Evolutionary conservation across 495 filamentous ascomycete genomes (phyloP).

Genomic region (Aspergillus kassunensis): DNA sequence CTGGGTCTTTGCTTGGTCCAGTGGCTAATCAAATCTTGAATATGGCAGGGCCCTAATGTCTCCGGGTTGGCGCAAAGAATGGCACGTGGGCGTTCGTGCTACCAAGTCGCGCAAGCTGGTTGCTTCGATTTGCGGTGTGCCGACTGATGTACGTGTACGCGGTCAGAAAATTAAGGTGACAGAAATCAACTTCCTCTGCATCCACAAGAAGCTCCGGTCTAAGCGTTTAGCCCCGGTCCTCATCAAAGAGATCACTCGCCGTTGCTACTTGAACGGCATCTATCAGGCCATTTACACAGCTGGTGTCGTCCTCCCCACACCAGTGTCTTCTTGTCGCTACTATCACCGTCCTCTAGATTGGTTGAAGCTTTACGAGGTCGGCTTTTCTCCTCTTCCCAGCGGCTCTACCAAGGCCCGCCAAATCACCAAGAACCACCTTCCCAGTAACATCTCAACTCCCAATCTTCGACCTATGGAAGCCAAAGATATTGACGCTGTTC

Average conservation of each 20-base stretch:
- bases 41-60: slow-evolving; percentile 79
- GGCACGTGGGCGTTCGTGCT: slow-evolving; percentile 90
- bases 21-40: slow-evolving; percentile 6
- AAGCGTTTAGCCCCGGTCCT: slow-evolving; percentile 89
- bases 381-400: slow-evolving; percentile 77
- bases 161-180: slow-evolving; percentile 68
- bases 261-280: slow-evolving; percentile 75
- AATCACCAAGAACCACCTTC: slow-evolving; percentile 73
- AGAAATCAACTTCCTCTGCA: slow-evolving; percentile 96
- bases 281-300: slow-evolving; percentile 96
- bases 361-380: slow-evolving; percentile 90
- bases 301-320: slow-evolving; percentile 83
- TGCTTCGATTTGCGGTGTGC: slow-evolving; percentile 91
- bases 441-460: slow-evolving; percentile 60
- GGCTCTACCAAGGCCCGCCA: slow-evolving; percentile 79
- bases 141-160: slow-evolving; percentile 75
- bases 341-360: slow-evolving; percentile 91
- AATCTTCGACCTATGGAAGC: slow-evolving; percentile 75
- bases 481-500: slow-evolving; percentile 78
- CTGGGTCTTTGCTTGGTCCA: background rate
- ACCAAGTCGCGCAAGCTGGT: slow-evolving; percentile 75
- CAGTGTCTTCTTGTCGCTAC: slow-evolving; percentile 88
- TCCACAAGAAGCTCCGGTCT: slow-evolving; percentile 94
- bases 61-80: slow-evolving; percentile 91
- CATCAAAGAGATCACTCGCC: slow-evolving; percentile 94